Conservation (phyloP, 2,329 filamentous ascomycete species). For the Epichloe festucae region DNA sequence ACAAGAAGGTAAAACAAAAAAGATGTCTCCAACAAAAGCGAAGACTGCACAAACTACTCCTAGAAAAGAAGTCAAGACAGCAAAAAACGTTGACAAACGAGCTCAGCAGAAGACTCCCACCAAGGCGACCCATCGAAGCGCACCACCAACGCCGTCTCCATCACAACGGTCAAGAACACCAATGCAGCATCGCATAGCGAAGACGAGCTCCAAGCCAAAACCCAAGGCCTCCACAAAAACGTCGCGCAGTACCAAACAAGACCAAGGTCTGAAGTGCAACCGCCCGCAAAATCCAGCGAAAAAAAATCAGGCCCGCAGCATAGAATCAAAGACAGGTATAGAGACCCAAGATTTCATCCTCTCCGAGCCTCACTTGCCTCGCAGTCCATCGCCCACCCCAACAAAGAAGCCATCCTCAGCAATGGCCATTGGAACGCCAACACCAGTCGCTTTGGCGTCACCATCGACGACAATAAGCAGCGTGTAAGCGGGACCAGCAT, state of each 20-base stretch:
- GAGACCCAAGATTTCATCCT: background rate
- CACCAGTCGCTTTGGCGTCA: background rate
- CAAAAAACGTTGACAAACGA: constrained; percentile 20
- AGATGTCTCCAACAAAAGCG: constrained; percentile 12
- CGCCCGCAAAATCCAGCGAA: background rate
- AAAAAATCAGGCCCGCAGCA: background rate
- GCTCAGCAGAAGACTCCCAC: constrained; percentile 5
- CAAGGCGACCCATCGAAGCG: background rate
- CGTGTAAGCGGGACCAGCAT: background rate
- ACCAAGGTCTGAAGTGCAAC: background rate
- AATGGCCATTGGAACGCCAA: background rate
- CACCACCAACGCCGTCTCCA: background rate
- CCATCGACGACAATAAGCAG: background rate
- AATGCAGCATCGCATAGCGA: background rate
- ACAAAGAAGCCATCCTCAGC: background rate
- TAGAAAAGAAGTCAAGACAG: constrained; percentile 13
- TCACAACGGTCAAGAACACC: background rate
- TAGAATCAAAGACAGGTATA: background rate
- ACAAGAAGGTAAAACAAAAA: constrained; percentile 24
- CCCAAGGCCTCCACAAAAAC: background rate
- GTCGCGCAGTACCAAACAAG: background rate
- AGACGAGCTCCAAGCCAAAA: background rate
- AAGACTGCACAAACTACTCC: constrained; percentile 14
- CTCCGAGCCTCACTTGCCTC: background rate
- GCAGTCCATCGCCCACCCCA: background rate